Base-by-base conservation (phyloP, 1,284 basidiomycete genomes). In the Albatrellus sp. region DNA sequence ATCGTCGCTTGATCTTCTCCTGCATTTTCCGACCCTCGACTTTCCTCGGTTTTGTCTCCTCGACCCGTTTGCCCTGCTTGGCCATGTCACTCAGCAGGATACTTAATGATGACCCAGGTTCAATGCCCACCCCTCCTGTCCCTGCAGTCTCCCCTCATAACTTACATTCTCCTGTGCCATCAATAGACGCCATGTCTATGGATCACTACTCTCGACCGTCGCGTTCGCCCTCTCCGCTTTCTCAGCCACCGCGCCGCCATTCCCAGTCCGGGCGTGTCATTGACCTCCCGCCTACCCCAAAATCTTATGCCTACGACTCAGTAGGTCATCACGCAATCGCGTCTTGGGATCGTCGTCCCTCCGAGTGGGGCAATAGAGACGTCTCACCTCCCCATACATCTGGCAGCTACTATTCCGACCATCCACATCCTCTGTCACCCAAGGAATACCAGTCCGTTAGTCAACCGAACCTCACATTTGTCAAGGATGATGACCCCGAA, bases 331-430 rank as follows among this genome's bases (percentile, higher is more conserved):
- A 51, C 20, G 42, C 43, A 32, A 14, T 31, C 5, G 14, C 37
- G 37, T 30, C 35, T 16, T 52, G 50, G 46, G 47, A 52, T n/a
- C 28, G 33, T 24, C 42, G 48, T 28, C 53, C 61, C 24, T 60
- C 60, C 24, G 51, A 70, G 48, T 67, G 64, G 49, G 57, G 57
- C 13, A 64, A 66, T 37, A 57, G 56, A 30, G 62, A 68, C 52
- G 60, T 60, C 43, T 57, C 63, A 45, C 63, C 68, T 8, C 54
- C 62, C 11, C 60, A 59, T 16, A 59, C 58, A 40, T 63, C 61
- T 45, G 61, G 60, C 46, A 62, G 60, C 42, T 63, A 67, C 48
- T 67, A 67, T 50, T 49, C 58, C 7, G 55, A 57, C 14, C 59
- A 58, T 20, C 56, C 54, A 24, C 53, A 54, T 17, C 54, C 59